Evolutionary conservation across 2,329 filamentous ascomycete species (phyloP).

Genomic region (Emergomyces pasteurianus): DNA sequence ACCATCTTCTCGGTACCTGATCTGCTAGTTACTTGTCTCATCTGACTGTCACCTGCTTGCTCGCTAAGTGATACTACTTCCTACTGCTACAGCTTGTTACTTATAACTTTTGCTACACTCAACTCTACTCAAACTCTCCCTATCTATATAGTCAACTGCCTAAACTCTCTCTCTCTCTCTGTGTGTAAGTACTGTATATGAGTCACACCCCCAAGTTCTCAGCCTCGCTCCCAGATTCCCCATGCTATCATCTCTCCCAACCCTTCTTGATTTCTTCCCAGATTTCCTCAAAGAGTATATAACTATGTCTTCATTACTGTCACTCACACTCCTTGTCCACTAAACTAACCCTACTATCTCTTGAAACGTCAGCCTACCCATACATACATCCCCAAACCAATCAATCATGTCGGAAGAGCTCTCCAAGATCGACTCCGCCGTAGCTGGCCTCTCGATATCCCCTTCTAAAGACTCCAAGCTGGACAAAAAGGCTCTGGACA

Average conservation of each 20-base stretch:
- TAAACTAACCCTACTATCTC: not conserved
- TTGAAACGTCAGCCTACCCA: not conserved
- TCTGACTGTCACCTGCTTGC: not conserved
- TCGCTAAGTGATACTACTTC: not conserved
- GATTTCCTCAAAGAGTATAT: not conserved
- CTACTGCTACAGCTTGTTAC: not conserved
- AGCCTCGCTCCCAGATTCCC: too few species aligned
- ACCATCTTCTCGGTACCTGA: constrained; percentile 1
- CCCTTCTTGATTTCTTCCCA: too few species aligned
- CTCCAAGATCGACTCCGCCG: constrained; percentile 83
- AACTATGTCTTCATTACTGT: too few species aligned
- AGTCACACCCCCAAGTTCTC: too few species aligned
- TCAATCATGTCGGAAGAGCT: constrained; percentile 52
- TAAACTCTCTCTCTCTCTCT: too few species aligned
- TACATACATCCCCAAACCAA: not conserved
- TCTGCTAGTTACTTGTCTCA: not conserved
- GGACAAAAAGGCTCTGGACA: constrained; percentile 37
- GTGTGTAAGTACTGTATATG: too few species aligned
- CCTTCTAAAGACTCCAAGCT: constrained; percentile 31
- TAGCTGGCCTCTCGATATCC: constrained; percentile 62
- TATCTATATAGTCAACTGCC: too few species aligned
- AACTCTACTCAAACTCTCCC: not conserved
- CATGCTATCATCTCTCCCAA: too few species aligned
- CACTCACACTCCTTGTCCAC: too few species aligned
- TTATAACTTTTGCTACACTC: too few species aligned